Percentiles rank a stretch among this genome's conserved stretches.
Evolutionary conservation across 2,329 filamentous ascomycete species (phyloP).

Genomic region (Venturia effusa): DNA sequence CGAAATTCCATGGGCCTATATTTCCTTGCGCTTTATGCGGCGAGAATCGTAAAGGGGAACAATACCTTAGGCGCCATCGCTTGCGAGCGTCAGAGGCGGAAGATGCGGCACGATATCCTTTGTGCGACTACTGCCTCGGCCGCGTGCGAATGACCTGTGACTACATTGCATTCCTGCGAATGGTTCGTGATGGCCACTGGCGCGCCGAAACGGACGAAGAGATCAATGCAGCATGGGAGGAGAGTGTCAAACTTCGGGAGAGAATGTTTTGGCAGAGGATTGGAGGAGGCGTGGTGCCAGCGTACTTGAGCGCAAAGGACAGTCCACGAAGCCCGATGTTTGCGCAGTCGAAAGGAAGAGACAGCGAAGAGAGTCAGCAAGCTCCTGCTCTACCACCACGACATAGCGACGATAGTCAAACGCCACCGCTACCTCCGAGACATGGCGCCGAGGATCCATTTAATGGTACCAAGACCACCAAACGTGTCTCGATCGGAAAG

Average conservation of each 20-base stretch:
- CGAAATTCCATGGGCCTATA: slow-evolving; percentile 43
- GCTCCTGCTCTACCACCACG: not conserved
- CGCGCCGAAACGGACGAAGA: slow-evolving; percentile 72
- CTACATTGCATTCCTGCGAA: slow-evolving; percentile 62
- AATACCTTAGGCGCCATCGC: slow-evolving; percentile 69
- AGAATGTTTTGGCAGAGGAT: slow-evolving; percentile 96
- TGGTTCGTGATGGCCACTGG: slow-evolving; percentile 89
- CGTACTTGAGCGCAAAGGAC: slow-evolving; percentile 25
- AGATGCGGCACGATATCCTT: slow-evolving; percentile 72
- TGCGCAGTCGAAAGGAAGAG: slow-evolving; percentile 13
- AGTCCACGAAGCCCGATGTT: slow-evolving; percentile 7
- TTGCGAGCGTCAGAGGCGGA: slow-evolving; percentile 84
- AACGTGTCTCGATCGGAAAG: slow-evolving; percentile 28
- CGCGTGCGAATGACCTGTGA: slow-evolving; percentile 83
- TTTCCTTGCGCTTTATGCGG: slow-evolving; percentile 81
- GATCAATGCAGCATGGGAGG: slow-evolving; percentile 86
- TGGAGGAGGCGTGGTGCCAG: slow-evolving; percentile 79
- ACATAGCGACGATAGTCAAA: slow-evolving; percentile 7
- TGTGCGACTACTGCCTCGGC: slow-evolving; percentile 79
- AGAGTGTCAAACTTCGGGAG: slow-evolving; percentile 78
- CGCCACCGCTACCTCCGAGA: slow-evolving; percentile 13
- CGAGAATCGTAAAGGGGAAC: slow-evolving; percentile 60
- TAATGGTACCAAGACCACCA: slow-evolving; percentile 18
- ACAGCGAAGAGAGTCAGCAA: slow-evolving; percentile 17
- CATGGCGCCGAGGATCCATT: slow-evolving; percentile 25